Conservation (phyloP, 1,284 basidiomycete species). For the Malassezia arunalokei region DNA sequence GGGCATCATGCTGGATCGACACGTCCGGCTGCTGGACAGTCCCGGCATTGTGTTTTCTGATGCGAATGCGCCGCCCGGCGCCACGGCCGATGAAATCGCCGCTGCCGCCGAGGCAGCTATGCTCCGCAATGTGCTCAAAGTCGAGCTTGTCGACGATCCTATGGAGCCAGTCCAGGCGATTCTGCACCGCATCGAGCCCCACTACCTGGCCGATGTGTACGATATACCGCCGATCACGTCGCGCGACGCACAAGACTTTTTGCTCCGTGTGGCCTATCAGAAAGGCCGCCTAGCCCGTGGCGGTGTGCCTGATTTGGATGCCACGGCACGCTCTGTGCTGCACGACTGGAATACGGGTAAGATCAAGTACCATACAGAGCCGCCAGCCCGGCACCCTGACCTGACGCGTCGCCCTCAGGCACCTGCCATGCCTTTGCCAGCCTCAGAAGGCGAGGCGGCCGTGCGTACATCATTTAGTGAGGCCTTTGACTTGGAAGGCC, state of each 20-base stretch:
- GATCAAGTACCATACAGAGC: conserved; percentile 73
- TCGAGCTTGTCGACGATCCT: conserved; percentile 82
- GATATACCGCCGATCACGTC: conserved; percentile 33
- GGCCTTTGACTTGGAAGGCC: conserved; percentile 38
- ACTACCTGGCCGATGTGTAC: conserved; percentile 30
- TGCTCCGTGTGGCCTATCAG: conserved; percentile 77
- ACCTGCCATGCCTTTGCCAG: not conserved
- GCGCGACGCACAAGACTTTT: conserved; percentile 62
- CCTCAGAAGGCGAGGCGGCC: conserved; percentile 6
- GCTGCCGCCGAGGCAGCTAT: conserved; percentile 24
- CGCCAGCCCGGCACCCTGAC: conserved; percentile 56
- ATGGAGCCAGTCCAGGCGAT: conserved; percentile 49
- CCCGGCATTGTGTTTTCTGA: conserved; percentile 67
- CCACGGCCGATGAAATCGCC: conserved; percentile 7
- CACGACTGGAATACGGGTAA: conserved; percentile 94
- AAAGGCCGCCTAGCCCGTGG: conserved; percentile 56
- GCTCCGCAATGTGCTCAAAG: conserved; percentile 79
- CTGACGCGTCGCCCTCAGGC: not conserved
- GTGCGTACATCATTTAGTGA: conserved; percentile 30
- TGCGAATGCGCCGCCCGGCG: conserved; percentile 14
- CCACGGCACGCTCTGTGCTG: conserved; percentile 70
- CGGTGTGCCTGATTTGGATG: conserved; percentile 75
- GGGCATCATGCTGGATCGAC: conserved; percentile 80
- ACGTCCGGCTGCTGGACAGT: conserved; percentile 82
- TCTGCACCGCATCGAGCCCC: conserved; percentile 28